phyloP scores from a whole-genome alignment of 2,329 filamentous ascomycete genomes.

The Metarhizium anisopliae region DNA sequence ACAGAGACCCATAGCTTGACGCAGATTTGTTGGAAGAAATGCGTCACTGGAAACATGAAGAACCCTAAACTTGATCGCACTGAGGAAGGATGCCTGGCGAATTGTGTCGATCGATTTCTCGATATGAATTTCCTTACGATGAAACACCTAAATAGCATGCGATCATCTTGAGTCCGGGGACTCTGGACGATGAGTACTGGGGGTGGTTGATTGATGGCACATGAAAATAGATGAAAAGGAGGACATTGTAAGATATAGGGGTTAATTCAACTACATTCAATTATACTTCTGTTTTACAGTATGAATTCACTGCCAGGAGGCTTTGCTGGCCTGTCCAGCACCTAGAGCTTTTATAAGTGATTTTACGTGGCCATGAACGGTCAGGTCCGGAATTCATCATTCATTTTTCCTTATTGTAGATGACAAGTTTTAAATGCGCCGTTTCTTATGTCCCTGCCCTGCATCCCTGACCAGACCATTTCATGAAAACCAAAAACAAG shows the following conservation, averaged over 20 bases:
- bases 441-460: slow-evolving; percentile 28
- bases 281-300: background rate
- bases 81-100: slow-evolving; percentile 79
- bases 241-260: background rate
- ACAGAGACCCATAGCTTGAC: slow-evolving; percentile 46
- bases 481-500: slow-evolving; percentile 25
- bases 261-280: background rate
- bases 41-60: slow-evolving; percentile 67
- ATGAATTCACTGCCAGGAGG: too few relatives aligned
- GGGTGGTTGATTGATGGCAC: background rate
- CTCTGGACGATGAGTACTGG: background rate
- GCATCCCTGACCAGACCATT: slow-evolving; percentile 27
- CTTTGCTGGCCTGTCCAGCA: too few relatives aligned
- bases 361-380: slow-evolving; percentile 7
- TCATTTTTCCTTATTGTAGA: slow-evolving; percentile 23
- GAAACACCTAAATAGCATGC: slow-evolving; percentile 65
- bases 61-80: slow-evolving; percentile 61
- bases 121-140: slow-evolving; percentile 82
- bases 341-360: background rate
- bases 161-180: slow-evolving; percentile 15
- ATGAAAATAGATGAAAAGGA: background rate
- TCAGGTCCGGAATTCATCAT: slow-evolving; percentile 19
- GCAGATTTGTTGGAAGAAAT: slow-evolving; percentile 92
- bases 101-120: slow-evolving; percentile 91
- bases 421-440: slow-evolving; percentile 25